phyloP scores from a whole-genome alignment of 345 rosid genomes.

The Melastoma malabathricum region DNA sequence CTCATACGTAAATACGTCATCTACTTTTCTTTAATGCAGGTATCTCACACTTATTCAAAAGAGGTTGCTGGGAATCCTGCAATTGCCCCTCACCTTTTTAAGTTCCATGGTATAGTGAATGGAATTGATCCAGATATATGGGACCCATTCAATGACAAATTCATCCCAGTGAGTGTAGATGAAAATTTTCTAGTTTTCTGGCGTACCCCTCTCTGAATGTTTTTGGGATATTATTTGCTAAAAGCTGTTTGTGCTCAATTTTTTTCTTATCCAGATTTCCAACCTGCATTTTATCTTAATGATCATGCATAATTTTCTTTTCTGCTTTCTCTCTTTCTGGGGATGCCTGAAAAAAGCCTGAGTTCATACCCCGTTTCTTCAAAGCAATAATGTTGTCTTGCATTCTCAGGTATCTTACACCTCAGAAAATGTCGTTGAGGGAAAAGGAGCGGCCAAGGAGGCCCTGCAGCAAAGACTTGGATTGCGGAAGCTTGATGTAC shows the following conservation, averaged over 20 bases:
- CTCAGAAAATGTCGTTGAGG: constrained; percentile 68
- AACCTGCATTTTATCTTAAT: no score
- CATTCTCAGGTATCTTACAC: constrained; percentile 49
- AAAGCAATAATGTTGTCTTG: neutral
- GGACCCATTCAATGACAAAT: constrained; percentile 82
- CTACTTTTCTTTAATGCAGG: constrained; percentile 29
- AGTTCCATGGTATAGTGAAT: constrained; percentile 82
- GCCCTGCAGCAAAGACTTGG: constrained; percentile 73
- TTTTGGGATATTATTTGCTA: neutral
- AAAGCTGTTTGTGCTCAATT: no score
- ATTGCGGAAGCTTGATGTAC: constrained; percentile 43
- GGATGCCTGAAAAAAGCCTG: no score
- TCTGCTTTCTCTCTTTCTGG: no score
- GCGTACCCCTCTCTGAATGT: neutral
- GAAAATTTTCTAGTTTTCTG: neutral
- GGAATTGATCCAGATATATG: constrained; percentile 94
- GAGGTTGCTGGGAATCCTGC: constrained; percentile 74
- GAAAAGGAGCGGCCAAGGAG: constrained; percentile 79
- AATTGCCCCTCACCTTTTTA: constrained; percentile 58
- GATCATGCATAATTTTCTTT: no score
- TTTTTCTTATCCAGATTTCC: no score
- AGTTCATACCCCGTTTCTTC: no score
- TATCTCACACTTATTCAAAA: constrained; percentile 61
- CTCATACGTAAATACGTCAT: neutral
- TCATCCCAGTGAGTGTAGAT: constrained; percentile 52